Base-by-base conservation (phyloP, 257 asterid species). In the Catharanthus roseus region DNA sequence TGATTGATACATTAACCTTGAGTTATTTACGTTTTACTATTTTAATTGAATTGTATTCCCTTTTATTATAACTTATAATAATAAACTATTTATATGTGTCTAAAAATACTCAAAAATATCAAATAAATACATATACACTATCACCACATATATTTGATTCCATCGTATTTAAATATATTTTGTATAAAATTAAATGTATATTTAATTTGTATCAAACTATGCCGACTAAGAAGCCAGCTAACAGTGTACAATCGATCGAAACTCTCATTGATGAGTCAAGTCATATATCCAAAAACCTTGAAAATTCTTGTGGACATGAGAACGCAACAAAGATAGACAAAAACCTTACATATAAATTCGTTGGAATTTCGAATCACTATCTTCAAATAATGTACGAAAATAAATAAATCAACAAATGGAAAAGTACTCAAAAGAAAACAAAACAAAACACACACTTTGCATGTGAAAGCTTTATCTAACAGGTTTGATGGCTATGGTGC, bases 251-350 rank as follows among this genome's bases (percentile, higher is more conserved):
- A n/a, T n/a, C n/a, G n/a, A n/a, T n/a, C n/a, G n/a, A n/a, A n/a
- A n/a, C n/a, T n/a, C n/a, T 65, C 31, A 45, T 70, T 55, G 65
- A 67, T 76, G 64, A 34, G 75, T 68, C 81, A 73, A 70, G 57
- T 81, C 78, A 76, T 68, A 66, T n/a, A n/a, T n/a, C 70, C 65
- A 65, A 70, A 70, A 78, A 61, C 31, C 10, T 24, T 19, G 31
- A 44, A 47, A 72, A 41, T 44, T 72, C 51, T 34, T 55, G 79
- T 57, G 83, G 85, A 70, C 77, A 51, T 4, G n/a, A n/a, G 26
- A 57, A 65, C 56, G 55, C 31, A 72, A 54, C 64, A 56, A 53
- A 60, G 77, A 34, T 51, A 71, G 49, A 61, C 74, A 72, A 18
- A 31, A 38, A 70, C 77, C 70, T 65, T 23, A 50, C 12, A 44